Evolutionary conservation across 1,284 basidiomycete species (phyloP).

Genomic region (Rhodofomes roseus): DNA sequence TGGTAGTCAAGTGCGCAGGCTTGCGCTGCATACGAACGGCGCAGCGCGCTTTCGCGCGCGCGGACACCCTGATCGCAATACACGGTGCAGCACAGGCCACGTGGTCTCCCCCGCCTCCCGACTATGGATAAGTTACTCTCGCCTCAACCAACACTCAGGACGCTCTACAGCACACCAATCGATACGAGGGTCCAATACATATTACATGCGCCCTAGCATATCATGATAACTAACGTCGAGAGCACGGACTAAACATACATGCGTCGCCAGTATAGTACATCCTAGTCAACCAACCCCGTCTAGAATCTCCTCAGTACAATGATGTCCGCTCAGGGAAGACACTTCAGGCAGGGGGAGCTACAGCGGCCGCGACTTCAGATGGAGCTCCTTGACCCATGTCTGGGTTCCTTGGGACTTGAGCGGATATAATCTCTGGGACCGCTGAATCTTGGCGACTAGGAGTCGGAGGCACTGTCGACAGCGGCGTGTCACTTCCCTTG

Average conservation of each 20-base stretch:
- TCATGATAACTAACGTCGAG: neutral
- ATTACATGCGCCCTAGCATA: neutral
- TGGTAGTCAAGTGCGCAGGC: slow-evolving; percentile 5
- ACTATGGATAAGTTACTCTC: neutral
- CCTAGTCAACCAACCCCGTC: neutral
- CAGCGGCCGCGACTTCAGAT: neutral
- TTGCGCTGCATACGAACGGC: neutral
- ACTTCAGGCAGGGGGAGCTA: neutral
- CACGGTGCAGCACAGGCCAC: neutral
- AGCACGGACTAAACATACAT: neutral
- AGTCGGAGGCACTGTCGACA: slow-evolving; percentile 9
- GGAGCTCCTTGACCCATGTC: neutral
- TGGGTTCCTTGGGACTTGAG: slow-evolving; percentile 11
- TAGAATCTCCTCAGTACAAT: neutral
- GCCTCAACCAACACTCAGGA: neutral
- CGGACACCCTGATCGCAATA: neutral
- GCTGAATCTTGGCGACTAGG: slow-evolving; percentile 15
- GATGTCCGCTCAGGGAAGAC: neutral
- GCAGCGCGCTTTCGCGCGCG: neutral
- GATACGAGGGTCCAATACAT: neutral
- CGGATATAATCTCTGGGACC: slow-evolving; percentile 11
- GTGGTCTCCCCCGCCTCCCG: neutral
- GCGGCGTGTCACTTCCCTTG: neutral
- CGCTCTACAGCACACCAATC: neutral
- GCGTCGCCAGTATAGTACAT: neutral